phyloP scores from a whole-genome alignment of 2,329 filamentous ascomycete genomes.

The Chrysoporthe puriensis region DNA sequence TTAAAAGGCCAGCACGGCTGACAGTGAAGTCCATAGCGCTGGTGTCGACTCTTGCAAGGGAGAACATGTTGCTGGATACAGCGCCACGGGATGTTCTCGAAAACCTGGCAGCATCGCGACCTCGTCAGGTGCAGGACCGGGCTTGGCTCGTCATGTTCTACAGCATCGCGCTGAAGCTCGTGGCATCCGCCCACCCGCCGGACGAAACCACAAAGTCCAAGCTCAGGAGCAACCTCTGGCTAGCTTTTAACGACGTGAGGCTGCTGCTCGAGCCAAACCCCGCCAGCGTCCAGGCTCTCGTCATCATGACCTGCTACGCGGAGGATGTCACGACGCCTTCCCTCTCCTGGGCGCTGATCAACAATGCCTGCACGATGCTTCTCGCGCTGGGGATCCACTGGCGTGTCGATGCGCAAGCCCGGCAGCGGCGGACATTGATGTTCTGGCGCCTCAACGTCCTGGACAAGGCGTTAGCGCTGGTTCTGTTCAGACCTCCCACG shows the following conservation, averaged over 20 bases:
- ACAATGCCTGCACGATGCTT: constrained; percentile 13
- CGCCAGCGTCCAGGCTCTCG: constrained; percentile 15
- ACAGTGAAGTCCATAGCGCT: background rate
- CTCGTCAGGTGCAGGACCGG: constrained; percentile 8
- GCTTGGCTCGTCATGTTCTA: constrained; percentile 22
- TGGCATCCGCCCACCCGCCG: background rate
- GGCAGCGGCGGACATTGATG: constrained; percentile 8
- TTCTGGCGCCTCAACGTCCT: constrained; percentile 22
- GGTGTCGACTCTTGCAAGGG: background rate
- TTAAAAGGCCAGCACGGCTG: background rate
- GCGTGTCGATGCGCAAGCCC: constrained; percentile 11
- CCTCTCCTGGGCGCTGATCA: constrained; percentile 17
- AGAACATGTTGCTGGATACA: constrained; percentile 1
- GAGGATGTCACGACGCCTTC: constrained; percentile 11
- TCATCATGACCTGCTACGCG: constrained; percentile 13
- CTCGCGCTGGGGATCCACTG: constrained; percentile 11
- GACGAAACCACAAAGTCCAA: background rate
- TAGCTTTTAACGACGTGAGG: constrained; percentile 15
- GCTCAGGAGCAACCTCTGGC: constrained; percentile 18
- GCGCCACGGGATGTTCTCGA: constrained; percentile 1
- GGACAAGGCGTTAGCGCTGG: constrained; percentile 16
- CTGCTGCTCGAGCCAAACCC: constrained; percentile 11
- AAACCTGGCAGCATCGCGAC: constrained; percentile 1
- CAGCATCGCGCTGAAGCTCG: constrained; percentile 11
- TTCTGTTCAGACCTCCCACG: constrained; percentile 7